Percentiles rank a stretch among this genome's conserved stretches.
Evolutionary conservation across 768 basidiomycete species (phyloP).

Genomic region (Clathrus columnatus): DNA sequence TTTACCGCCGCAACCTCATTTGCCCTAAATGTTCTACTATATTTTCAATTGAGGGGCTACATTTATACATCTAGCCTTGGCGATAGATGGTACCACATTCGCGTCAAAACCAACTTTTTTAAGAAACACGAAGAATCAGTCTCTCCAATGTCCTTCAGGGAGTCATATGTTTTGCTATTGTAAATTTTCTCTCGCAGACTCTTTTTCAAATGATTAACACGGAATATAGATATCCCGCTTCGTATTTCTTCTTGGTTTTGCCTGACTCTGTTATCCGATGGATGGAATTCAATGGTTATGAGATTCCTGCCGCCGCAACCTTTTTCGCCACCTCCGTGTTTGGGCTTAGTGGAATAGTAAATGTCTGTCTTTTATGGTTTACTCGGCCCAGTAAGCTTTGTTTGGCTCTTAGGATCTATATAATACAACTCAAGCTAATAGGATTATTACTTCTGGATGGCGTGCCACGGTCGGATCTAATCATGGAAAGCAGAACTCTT

Average conservation of each 20-base stretch:
- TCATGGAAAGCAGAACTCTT: too few relatives aligned
- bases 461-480: too few relatives aligned
- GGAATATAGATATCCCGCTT: slow-evolving; percentile 27
- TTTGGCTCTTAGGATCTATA: too few relatives aligned
- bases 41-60: slow-evolving; percentile 29
- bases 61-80: slow-evolving; percentile 20
- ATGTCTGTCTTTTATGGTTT: slow-evolving; percentile 31
- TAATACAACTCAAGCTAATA: not conserved
- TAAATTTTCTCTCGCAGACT: not conserved
- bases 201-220: not conserved
- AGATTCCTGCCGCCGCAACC: slow-evolving; percentile 23
- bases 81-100: slow-evolving; percentile 28
- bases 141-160: slow-evolving; percentile 6
- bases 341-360: slow-evolving; percentile 31
- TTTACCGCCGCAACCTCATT: slow-evolving; percentile 27
- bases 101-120: not conserved
- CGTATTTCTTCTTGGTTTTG: slow-evolving; percentile 30
- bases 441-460: slow-evolving; percentile 5
- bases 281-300: slow-evolving; percentile 21
- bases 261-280: slow-evolving; percentile 36
- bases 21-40: slow-evolving; percentile 28
- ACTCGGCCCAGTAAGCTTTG: slow-evolving; percentile 23
- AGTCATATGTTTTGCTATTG: slow-evolving; percentile 11
- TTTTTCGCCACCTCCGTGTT: slow-evolving; percentile 27
- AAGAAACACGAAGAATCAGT: not conserved